phyloP scores from a whole-genome alignment of 345 rosid species.

The Syzygium aromaticum region DNA sequence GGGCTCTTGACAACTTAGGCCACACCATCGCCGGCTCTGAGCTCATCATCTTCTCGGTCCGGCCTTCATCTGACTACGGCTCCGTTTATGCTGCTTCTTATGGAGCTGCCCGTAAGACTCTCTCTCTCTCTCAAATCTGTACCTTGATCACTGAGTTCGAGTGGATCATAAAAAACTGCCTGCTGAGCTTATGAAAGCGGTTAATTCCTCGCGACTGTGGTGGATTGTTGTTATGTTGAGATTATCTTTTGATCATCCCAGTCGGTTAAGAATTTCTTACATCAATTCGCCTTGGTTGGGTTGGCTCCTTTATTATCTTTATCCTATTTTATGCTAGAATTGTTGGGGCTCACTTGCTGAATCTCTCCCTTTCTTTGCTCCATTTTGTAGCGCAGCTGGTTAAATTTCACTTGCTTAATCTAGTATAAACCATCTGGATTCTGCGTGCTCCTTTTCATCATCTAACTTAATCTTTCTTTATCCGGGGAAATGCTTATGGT shows the following conservation, averaged over 20 bases:
- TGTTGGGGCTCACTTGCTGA: background rate
- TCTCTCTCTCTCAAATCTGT: background rate
- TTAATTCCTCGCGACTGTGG: background rate
- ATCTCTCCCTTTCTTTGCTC: background rate
- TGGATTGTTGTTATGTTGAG: background rate
- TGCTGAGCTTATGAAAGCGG: background rate
- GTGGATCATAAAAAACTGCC: background rate
- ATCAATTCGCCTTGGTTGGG: background rate
- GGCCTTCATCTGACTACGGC: constrained; percentile 25
- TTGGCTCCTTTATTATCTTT: background rate
- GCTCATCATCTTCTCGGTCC: constrained; percentile 51
- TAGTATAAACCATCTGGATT: background rate
- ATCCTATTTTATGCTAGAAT: background rate
- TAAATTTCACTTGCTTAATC: background rate
- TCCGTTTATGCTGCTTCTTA: constrained; percentile 48
- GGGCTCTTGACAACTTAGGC: constrained; percentile 44
- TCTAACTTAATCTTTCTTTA: background rate
- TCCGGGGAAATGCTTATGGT: background rate
- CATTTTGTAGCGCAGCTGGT: background rate
- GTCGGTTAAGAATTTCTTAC: background rate
- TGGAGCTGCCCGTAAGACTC: constrained; percentile 42
- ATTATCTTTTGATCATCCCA: background rate
- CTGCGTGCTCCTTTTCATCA: background rate
- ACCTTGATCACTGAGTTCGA: background rate
- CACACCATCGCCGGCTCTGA: constrained; percentile 30